Base-by-base conservation (phyloP, 2,329 filamentous ascomycete genomes). In the Orbilia quercus region DNA sequence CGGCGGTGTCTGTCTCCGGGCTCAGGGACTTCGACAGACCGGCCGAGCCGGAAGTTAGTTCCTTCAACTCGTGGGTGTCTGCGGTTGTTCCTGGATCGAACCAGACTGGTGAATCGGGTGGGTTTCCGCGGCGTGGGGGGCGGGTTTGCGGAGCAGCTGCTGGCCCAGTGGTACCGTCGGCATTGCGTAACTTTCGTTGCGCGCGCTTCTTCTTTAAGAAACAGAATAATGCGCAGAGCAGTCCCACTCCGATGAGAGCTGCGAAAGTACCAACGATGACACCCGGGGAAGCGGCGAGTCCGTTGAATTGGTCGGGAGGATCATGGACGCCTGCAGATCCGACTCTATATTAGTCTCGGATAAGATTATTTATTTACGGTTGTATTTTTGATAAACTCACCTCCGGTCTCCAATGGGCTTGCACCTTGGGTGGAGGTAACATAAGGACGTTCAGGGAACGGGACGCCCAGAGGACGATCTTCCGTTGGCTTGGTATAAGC, bases 371-470 rank as follows among this genome's bases (percentile, higher is more conserved):
- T 44, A 12, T n/a, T 34, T 28, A 36, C 36, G 23, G 36, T 36
- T 22, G 7, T 20, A 42, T 22, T 11, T n/a, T 9, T n/a, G 31
- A 9, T 5, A 5, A 31, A 11, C 53, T 47, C 40, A 70, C 66
- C 66, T 22, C 66, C 66, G 9, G 66, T 71, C 28, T 71, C 58
- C n/a, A 71, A 38, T 2, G 66, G 66, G 11, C 66, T 71, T 1
- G 28, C 1, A 1, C 58, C 44, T n/a, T 63, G 42, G 20, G 66
- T 51, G 7, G n/a, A n/a, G n/a, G 65, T 70, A 1, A 31, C 23
- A 11, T 51, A 38, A 9, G 58, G 58, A 1, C 58, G 57, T 51
- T 38, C 51, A 5, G 51, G 58, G n/a, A 44, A 71, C 1, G 58
- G 58, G 14, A 63, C 9, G 1, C 42, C 50, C 0, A 42, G 18